Evolutionary conservation across 2,329 filamentous ascomycete species (phyloP).

Genomic region (Massarina eburnea): DNA sequence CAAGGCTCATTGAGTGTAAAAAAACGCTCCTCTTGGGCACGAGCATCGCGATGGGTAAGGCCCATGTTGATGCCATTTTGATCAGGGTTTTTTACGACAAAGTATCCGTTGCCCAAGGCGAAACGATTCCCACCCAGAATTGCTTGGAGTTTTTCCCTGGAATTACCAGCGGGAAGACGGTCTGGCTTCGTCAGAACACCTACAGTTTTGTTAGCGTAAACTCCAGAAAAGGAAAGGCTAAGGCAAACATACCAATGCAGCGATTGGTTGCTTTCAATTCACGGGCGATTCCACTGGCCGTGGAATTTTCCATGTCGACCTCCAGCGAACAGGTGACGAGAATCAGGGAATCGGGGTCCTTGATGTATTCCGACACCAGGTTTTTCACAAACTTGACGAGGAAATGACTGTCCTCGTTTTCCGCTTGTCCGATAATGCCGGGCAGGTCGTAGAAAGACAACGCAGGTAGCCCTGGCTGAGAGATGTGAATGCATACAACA

Average conservation of each 20-base stretch:
- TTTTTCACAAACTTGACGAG: conserved; percentile 72
- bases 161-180: conserved; percentile 58
- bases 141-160: conserved; percentile 57
- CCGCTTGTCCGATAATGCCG: conserved; percentile 73
- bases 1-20: conserved; percentile 52
- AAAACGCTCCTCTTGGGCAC: conserved; percentile 53
- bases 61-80: conserved; percentile 52
- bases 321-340: conserved; percentile 79
- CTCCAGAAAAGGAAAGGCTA: neutral
- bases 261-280: conserved; percentile 44
- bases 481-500: conserved; percentile 74
- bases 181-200: conserved; percentile 88
- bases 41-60: conserved; percentile 51
- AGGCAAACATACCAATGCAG: conserved; percentile 37
- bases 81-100: conserved; percentile 67
- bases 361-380: conserved; percentile 70
- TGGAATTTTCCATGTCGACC: conserved; percentile 74
- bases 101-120: conserved; percentile 72
- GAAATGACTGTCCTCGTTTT: conserved; percentile 47
- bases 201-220: conserved; percentile 36
- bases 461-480: conserved; percentile 68
- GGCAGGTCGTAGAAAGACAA: conserved; percentile 85
- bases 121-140: conserved; percentile 67
- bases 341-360: conserved; percentile 70
- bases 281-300: conserved; percentile 61